These are phyloP conservation scores for Botrytis tulipae DNA, from an alignment of 2,329 filamentous ascomycete genomes.

Conservation along the genomic window DNA sequence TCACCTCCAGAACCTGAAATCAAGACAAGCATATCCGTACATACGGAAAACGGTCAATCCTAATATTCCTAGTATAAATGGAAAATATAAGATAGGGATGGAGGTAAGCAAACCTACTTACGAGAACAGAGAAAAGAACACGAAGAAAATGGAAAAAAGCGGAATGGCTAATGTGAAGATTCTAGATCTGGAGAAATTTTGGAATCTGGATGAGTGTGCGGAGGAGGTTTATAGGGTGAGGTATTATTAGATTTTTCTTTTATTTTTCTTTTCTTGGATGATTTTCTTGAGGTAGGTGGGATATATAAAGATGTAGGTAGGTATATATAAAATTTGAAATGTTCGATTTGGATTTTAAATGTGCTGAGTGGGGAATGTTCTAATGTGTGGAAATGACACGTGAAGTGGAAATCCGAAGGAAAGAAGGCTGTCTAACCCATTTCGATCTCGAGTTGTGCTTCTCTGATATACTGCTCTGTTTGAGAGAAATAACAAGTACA, in stretches of 20 bases:
- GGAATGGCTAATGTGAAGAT: neutral
- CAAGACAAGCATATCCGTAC: neutral
- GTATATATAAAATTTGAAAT: neutral
- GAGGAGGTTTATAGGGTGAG: neutral
- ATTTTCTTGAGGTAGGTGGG: neutral
- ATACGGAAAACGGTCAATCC: neutral
- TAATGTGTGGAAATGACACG: neutral
- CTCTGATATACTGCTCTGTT: neutral
- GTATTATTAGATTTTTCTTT: neutral
- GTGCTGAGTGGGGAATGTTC: neutral
- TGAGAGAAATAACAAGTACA: neutral
- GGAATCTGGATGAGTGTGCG: neutral
- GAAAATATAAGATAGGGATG: neutral
- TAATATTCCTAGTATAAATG: neutral
- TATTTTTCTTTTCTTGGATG: neutral
- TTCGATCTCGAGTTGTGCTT: neutral
- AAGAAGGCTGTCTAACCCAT: neutral
- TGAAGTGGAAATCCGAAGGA: neutral
- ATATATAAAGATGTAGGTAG: neutral
- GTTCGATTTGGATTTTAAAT: neutral
- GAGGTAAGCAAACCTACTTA: neutral
- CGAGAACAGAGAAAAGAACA: neutral
- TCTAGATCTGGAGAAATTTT: neutral
- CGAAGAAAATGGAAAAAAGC: too few relatives aligned
- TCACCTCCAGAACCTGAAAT: neutral